Evolutionary conservation across 768 basidiomycete species (phyloP).

Genomic region (Tylopilus sp.): DNA sequence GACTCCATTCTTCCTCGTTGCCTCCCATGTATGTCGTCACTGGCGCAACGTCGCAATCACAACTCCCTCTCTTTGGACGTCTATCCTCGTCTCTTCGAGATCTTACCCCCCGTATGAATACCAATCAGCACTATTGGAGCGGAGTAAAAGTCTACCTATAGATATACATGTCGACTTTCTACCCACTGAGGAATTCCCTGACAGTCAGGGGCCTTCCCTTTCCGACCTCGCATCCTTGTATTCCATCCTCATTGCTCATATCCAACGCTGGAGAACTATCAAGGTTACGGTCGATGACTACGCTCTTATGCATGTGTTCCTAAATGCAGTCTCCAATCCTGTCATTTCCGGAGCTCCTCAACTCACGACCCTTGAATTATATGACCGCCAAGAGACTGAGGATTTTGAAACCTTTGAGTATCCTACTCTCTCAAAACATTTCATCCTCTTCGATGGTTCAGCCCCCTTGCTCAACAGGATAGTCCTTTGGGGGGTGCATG

Average conservation of each 20-base stretch:
- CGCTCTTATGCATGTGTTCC: not conserved
- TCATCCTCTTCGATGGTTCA: not conserved
- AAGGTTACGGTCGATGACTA: not conserved
- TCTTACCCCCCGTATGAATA: conserved; percentile 43
- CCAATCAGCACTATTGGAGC: conserved; percentile 45
- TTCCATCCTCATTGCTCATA: not conserved
- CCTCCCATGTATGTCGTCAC: not conserved
- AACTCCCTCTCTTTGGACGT: conserved; percentile 56
- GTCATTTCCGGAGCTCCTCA: not conserved
- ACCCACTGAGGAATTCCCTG: conserved; percentile 17
- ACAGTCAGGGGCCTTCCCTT: conserved; percentile 3
- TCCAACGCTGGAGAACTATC: not conserved
- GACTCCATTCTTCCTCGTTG: conserved; percentile 45
- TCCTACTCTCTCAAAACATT: not conserved
- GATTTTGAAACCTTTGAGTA: not conserved
- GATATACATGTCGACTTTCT: conserved; percentile 50
- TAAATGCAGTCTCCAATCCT: not conserved
- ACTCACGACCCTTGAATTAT: not conserved
- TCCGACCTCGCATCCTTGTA: not conserved
- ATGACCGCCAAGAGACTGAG: not conserved
- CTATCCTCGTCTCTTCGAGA: conserved; percentile 25
- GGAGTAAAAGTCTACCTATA: conserved; percentile 54
- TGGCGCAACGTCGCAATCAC: conserved; percentile 43
- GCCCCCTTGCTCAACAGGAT: not conserved
- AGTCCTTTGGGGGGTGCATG: not conserved